A percentile compares a stretch with the other conserved stretches of the same genome.
Conservation (phyloP, 2,329 filamentous ascomycete genomes). For the Sclerotiophoma versabilis region DNA sequence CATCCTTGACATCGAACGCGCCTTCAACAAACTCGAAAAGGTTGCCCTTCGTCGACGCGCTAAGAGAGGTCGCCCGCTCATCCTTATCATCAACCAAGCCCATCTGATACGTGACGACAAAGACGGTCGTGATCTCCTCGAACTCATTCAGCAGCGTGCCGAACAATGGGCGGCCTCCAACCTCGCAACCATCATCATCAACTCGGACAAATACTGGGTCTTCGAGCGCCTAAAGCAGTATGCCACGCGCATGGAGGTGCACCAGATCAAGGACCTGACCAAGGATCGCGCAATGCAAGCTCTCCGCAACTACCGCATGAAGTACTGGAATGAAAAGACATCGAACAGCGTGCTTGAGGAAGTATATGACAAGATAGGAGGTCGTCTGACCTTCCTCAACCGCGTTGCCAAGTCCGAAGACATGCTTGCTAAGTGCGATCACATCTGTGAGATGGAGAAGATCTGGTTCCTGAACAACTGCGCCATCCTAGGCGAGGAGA, state of each 20-base stretch:
- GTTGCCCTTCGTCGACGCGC: constrained; percentile 78
- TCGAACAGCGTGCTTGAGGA: constrained; percentile 67
- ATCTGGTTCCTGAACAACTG: constrained; percentile 81
- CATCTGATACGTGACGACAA: constrained; percentile 92
- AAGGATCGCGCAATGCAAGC: constrained; percentile 80
- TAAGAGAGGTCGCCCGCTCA: constrained; percentile 70
- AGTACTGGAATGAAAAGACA: constrained; percentile 73
- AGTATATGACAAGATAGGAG: constrained; percentile 87
- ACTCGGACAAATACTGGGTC: constrained; percentile 98
- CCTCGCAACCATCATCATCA: constrained; percentile 91
- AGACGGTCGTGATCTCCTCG: constrained; percentile 89
- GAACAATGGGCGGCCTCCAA: constrained; percentile 96
- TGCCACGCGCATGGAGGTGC: constrained; percentile 92
- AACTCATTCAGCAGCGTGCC: constrained; percentile 92
- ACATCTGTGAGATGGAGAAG: constrained; percentile 74
- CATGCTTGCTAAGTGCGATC: constrained; percentile 79
- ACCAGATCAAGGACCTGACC: constrained; percentile 82
- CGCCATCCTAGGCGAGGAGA: constrained; percentile 76
- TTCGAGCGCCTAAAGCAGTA: constrained; percentile 94
- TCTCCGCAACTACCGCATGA: constrained; percentile 78
- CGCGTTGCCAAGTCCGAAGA: constrained; percentile 85
- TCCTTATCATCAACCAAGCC: constrained; percentile 94
- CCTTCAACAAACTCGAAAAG: constrained; percentile 97
- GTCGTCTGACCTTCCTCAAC: constrained; percentile 85
- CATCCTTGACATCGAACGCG: constrained; percentile 91